Evolutionary conservation across 108 stramenopile species (phyloP).

Genomic region (Cyclotella cryptica): DNA sequence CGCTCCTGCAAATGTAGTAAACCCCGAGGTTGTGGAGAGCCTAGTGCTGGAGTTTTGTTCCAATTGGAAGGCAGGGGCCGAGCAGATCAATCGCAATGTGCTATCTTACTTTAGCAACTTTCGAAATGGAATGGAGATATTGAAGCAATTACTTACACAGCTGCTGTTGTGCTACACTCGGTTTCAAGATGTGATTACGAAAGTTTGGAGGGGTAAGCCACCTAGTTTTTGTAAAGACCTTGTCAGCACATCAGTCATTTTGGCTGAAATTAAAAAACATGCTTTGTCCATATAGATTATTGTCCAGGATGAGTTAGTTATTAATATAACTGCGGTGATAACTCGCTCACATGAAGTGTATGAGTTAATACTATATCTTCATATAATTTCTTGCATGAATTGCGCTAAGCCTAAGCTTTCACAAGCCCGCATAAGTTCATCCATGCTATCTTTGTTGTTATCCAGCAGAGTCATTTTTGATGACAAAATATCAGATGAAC

Average conservation of each 20-base stretch:
- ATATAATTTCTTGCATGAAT: constrained; percentile 17
- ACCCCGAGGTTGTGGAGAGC: constrained; percentile 86
- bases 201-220: constrained; percentile 81
- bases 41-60: constrained; percentile 95
- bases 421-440: constrained; percentile 15
- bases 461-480: constrained; percentile 17
- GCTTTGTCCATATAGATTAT: constrained; percentile 25
- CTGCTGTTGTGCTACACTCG: constrained; percentile 96
- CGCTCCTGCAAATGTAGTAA: constrained; percentile 62
- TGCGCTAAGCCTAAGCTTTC: constrained; percentile 7
- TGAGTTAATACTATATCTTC: not conserved
- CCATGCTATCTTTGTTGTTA: constrained; percentile 22
- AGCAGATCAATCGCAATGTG: constrained; percentile 95
- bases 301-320: not conserved
- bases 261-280: constrained; percentile 97
- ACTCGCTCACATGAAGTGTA: no score
- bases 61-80: constrained; percentile 92
- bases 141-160: constrained; percentile 98
- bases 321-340: not conserved
- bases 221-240: constrained; percentile 95
- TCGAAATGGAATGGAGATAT: constrained; percentile 97
- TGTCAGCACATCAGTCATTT: constrained; percentile 92
- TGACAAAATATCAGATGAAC: not conserved
- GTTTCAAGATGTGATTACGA: constrained; percentile 96
- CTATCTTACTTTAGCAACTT: constrained; percentile 96